Evolutionary conservation across 257 asterid genomes (phyloP).

Genomic region (Ballota nigra): DNA sequence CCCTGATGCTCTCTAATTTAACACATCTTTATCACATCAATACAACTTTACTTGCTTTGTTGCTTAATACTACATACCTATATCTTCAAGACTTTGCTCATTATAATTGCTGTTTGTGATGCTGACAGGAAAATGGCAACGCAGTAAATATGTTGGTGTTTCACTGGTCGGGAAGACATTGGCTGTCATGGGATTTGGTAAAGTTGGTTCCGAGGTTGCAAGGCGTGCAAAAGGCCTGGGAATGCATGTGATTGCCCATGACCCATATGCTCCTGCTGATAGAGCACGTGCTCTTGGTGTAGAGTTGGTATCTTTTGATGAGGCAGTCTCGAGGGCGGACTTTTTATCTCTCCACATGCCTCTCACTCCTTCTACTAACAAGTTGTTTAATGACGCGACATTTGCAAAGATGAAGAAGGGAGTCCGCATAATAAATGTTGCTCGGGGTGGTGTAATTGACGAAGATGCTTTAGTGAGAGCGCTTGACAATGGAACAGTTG

Average conservation of each 20-base stretch:
- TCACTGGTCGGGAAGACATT: constrained; percentile 92
- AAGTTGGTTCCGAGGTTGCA: constrained; percentile 72
- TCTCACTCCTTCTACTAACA: constrained; percentile 79
- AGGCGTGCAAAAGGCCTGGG: constrained; percentile 98
- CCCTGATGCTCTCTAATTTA: not conserved
- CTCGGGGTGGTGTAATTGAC: constrained; percentile 97
- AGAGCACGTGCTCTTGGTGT: constrained; percentile 94
- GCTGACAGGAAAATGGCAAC: constrained; percentile 80
- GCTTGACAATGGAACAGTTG: constrained; percentile 78
- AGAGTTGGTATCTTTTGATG: constrained; percentile 80
- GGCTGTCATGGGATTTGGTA: constrained; percentile 95
- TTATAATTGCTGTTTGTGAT: not conserved
- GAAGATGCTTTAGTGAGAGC: constrained; percentile 96
- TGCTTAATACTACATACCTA: not conserved
- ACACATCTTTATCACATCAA: not conserved
- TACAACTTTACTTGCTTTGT: not conserved
- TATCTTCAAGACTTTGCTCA: not conserved
- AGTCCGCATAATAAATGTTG: constrained; percentile 69
- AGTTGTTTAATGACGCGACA: constrained; percentile 80
- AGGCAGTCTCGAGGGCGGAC: constrained; percentile 78
- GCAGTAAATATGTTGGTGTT: constrained; percentile 58
- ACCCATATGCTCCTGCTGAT: constrained; percentile 98
- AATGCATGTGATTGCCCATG: constrained; percentile 89
- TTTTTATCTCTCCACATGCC: constrained; percentile 98
- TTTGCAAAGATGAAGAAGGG: constrained; percentile 93